These are phyloP conservation scores for Thermothielavioides terrestris DNA, from an alignment of 495 filamentous ascomycete species.

Conservation along the genomic window DNA sequence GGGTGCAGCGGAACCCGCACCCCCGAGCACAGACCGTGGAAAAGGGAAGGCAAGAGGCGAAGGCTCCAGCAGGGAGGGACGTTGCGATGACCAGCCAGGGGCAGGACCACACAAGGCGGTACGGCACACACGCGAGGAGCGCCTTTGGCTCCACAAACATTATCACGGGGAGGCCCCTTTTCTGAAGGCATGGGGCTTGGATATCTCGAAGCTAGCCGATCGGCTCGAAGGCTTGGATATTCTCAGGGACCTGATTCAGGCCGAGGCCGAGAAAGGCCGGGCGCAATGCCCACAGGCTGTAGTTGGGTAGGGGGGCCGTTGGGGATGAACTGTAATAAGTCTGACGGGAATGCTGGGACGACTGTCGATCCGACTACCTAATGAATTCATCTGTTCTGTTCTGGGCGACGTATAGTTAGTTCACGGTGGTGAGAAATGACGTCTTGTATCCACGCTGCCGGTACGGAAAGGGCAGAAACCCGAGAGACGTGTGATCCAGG, in stretches of 20 bases:
- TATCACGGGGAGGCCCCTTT: conserved; percentile 36
- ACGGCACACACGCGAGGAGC: conserved; percentile 20
- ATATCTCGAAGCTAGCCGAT: conserved; percentile 24
- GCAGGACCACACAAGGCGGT: background rate
- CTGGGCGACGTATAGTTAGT: no score
- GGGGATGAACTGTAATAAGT: no score
- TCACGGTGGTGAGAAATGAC: no score
- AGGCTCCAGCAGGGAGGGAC: background rate
- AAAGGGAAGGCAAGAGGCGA: background rate
- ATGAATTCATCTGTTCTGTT: no score
- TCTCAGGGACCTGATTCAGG: conserved; percentile 32
- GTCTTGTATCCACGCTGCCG: no score
- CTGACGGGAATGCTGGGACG: no score
- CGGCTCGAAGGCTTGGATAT: conserved; percentile 28
- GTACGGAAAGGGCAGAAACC: no score
- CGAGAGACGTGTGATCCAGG: no score
- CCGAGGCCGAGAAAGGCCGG: conserved; percentile 10
- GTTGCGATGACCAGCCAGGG: background rate
- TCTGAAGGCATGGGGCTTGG: conserved; percentile 34
- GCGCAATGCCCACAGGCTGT: background rate
- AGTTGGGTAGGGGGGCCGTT: no score
- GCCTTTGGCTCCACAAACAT: conserved; percentile 35
- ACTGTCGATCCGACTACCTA: no score
- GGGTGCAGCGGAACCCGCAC: no score
- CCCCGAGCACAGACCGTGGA: background rate